Conservation (phyloP, 768 basidiomycete species). For the Xanthoconium purpureum region DNA sequence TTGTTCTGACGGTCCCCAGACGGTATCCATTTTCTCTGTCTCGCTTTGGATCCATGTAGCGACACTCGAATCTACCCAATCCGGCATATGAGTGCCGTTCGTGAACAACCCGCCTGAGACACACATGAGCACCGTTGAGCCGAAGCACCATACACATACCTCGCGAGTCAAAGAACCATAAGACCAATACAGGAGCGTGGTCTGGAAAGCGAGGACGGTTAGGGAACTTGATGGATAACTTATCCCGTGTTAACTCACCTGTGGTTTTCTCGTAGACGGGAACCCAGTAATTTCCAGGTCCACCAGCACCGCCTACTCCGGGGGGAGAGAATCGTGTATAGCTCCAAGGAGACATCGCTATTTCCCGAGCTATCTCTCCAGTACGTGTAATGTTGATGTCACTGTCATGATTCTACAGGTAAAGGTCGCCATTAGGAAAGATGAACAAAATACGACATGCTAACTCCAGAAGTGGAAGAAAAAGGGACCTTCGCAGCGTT, state of each 20-base stretch:
- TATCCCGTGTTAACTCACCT: constrained; percentile 25
- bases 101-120: constrained; percentile 47
- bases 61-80: constrained; percentile 68
- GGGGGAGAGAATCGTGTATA: constrained; percentile 61
- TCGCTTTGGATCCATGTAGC: constrained; percentile 59
- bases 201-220: constrained; percentile 20
- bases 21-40: constrained; percentile 48
- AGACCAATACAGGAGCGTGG: constrained; percentile 48
- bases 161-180: constrained; percentile 79
- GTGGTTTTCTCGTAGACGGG: constrained; percentile 47
- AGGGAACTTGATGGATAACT: not conserved
- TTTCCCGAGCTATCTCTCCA: constrained; percentile 64
- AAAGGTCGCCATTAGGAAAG: not conserved
- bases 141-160: constrained; percentile 32
- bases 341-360: constrained; percentile 48
- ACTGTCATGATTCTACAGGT: constrained; percentile 68
- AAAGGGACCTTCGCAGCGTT: constrained; percentile 59
- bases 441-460: constrained; percentile 16
- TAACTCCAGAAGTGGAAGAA: constrained; percentile 65
- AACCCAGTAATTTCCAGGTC: constrained; percentile 76
- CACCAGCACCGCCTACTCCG: constrained; percentile 60
- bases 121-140: constrained; percentile 1
- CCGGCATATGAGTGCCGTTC: constrained; percentile 46
- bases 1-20: constrained; percentile 53
- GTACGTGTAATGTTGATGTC: constrained; percentile 67